Percentiles rank a stretch among this genome's conserved stretches.
These are phyloP conservation scores for Pistacia atlantica DNA, from an alignment of 345 rosid species.

Conservation along the genomic window DNA sequence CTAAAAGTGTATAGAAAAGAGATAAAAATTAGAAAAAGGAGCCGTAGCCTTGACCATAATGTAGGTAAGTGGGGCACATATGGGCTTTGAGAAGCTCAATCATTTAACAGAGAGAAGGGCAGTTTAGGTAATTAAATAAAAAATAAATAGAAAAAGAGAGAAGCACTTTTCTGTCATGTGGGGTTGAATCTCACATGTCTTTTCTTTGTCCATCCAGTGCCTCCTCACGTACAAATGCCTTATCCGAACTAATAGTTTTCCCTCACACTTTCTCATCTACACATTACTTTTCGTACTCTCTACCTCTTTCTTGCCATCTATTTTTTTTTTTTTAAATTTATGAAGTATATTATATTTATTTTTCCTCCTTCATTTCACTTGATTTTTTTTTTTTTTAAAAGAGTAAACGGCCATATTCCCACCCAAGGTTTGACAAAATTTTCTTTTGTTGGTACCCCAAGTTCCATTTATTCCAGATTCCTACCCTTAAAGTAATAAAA, in stretches of 20 bases:
- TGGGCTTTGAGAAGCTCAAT: not conserved
- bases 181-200: slow-evolving; percentile 39
- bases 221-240: slow-evolving; percentile 26
- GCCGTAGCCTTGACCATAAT: no score
- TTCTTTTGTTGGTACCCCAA: no score
- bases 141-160: slow-evolving; percentile 11
- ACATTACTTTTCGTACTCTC: not conserved
- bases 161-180: slow-evolving; percentile 24
- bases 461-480: no score
- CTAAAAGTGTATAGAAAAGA: not conserved
- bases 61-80: not conserved
- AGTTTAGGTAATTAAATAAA: slow-evolving; percentile 4
- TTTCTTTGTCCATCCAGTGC: slow-evolving; percentile 20
- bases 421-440: no score
- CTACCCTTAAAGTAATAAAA: no score
- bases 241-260: slow-evolving; percentile 28
- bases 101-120: not conserved
- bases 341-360: no score
- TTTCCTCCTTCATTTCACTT: no score
- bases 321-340: no score
- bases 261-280: not conserved
- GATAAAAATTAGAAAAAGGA: no score
- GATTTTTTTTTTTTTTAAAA: no score
- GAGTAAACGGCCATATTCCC: no score
- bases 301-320: not conserved